Evolutionary conservation across 495 filamentous ascomycete genomes (phyloP), one percentile per base, ranked within the genome.

Genomic region (Aspergillus taichungensis): DNA sequence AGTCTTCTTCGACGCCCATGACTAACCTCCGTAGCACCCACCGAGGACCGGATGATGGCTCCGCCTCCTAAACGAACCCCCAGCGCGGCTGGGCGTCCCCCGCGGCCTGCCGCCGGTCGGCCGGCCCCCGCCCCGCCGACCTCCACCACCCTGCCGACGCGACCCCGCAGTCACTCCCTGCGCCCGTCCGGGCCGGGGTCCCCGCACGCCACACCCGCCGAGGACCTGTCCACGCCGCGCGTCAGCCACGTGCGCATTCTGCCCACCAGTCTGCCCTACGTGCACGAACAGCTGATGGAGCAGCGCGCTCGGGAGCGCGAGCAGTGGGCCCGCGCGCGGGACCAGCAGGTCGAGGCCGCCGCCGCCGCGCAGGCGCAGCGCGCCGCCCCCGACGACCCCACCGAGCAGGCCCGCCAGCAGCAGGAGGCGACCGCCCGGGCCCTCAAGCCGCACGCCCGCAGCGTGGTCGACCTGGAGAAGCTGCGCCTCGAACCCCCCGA

Each of bases 241-340:
- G 74, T 85, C 30, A 91, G 80, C 64, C 90, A 88, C 50, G 85
- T 98, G 37, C 84, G 85, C 48, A 85, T 98, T 34, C 70, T 98
- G 12, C 88, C 94, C 5, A 94, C 85, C 43, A 94, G 86, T 62
- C 64, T 97, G 40, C 87, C 92, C 3, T 80, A 85, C 10, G 94
- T 92, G 40, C 94, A 97, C 59, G 80, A 79, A 32, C 89, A 88
- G 30, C 87, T 82, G 46, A 94, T 98, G 83, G 83, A 87, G 47
- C 76, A 79, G 45, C 77, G 78, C 42, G 77, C 73, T 33, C 72
- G 69, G 7, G 76, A 66, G 18, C 53, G 58, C 8, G 59, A 66
- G 34, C 57, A 59, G 40, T 51, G 54, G 50, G 60, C 53, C 34
- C 65, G 63, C 12, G 54, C 52, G 36, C 49, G 46, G 31, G 55